These are phyloP conservation scores for Kodamaea sagamina DNA, from an alignment of 805 yeast genomes.

Conservation along the genomic window DNA sequence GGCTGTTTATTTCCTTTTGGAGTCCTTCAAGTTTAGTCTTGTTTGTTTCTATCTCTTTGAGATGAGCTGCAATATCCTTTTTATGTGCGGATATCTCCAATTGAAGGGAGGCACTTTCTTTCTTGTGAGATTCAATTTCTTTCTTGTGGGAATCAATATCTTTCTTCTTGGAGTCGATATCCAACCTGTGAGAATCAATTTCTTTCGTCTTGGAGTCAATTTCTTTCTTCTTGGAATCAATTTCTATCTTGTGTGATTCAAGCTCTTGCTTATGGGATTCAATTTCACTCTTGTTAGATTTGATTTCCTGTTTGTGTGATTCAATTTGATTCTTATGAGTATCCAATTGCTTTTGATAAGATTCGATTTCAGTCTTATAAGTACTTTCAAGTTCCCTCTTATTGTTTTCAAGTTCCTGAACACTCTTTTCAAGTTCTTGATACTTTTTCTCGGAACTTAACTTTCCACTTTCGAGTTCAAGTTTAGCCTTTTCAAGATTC, in stretches of 20 bases:
- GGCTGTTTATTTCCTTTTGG: neutral
- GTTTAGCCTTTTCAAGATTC: constrained; percentile 1
- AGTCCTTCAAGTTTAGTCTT: neutral
- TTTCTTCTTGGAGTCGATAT: neutral
- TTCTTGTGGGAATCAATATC: constrained; percentile 1
- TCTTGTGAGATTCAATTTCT: neutral
- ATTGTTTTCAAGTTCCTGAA: neutral
- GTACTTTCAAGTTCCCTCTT: constrained; percentile 1
- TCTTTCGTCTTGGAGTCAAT: constrained; percentile 2
- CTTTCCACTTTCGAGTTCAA: neutral
- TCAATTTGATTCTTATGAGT: neutral
- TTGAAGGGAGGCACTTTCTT: constrained; percentile 1
- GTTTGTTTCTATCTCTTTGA: neutral
- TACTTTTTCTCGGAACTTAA: neutral
- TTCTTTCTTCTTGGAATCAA: neutral
- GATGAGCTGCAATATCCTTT: constrained; percentile 1
- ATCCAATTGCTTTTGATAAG: neutral
- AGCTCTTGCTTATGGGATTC: neutral
- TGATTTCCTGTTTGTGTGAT: constrained; percentile 5
- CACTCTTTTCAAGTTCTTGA: neutral
- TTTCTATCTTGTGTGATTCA: neutral
- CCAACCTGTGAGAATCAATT: neutral
- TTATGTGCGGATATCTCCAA: neutral
- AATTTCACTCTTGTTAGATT: constrained; percentile 1
- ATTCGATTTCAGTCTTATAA: constrained; percentile 2